A percentile compares a stretch with the other conserved stretches of the same genome.
Evolutionary conservation across 768 basidiomycete genomes (phyloP).

Genomic region (Hypholoma fasciculare): DNA sequence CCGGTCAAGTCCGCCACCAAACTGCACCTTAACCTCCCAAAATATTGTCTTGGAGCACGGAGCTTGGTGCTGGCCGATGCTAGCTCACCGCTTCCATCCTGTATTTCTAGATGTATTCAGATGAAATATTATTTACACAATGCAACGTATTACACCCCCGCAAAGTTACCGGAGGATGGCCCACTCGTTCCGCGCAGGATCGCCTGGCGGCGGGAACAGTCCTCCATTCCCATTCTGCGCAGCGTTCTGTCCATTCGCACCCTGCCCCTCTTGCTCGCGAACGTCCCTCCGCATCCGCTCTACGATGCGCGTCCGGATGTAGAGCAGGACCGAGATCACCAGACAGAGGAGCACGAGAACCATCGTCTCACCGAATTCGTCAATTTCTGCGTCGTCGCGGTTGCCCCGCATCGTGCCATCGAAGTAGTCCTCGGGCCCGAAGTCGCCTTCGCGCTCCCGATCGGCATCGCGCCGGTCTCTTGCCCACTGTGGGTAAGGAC

Average conservation of each 20-base stretch:
- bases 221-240: conserved; percentile 44
- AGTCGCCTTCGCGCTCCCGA: conserved; percentile 70
- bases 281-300: conserved; percentile 71
- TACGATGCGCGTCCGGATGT: conserved; percentile 76
- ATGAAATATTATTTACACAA: conserved; percentile 16
- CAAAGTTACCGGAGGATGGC: conserved; percentile 52
- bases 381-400: conserved; percentile 60
- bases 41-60: too few species aligned
- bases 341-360: conserved; percentile 73
- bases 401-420: conserved; percentile 62
- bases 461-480: conserved; percentile 71
- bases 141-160: conserved; percentile 2
- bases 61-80: neutral
- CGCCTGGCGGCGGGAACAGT: conserved; percentile 61
- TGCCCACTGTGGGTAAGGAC: conserved; percentile 59
- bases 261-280: conserved; percentile 37
- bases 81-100: neutral
- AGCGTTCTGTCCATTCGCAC: conserved; percentile 40
- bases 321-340: conserved; percentile 72
- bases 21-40: too few species aligned
- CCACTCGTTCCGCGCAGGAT: conserved; percentile 69
- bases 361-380: conserved; percentile 82
- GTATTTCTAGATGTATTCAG: conserved; percentile 1
- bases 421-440: conserved; percentile 82
- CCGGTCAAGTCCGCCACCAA: neutral